Evolutionary conservation across 768 basidiomycete species (phyloP).

Genomic region (Gymnopilus dilepis): DNA sequence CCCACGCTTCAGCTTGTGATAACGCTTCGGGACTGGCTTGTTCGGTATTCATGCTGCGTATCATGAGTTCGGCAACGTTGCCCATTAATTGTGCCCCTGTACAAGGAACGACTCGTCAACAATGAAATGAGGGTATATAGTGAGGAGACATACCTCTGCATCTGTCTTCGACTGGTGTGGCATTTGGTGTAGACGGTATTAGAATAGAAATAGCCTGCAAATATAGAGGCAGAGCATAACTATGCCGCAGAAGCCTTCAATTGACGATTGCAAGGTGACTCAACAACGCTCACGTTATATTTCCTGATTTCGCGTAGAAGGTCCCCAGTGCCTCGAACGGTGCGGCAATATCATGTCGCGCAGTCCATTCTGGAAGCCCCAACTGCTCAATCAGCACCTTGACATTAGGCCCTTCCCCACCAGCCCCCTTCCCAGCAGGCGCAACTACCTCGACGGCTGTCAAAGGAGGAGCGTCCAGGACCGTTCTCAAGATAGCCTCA

Average conservation of each 20-base stretch:
- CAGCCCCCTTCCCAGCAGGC: neutral
- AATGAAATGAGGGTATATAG: neutral
- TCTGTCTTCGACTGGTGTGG: constrained; percentile 49
- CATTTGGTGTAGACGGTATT: constrained; percentile 50
- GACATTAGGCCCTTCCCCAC: constrained; percentile 22
- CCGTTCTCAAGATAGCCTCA: constrained; percentile 44
- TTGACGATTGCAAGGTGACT: neutral
- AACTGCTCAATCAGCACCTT: constrained; percentile 53
- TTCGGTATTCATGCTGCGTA: constrained; percentile 33
- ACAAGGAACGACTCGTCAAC: neutral
- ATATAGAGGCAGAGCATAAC: constrained; percentile 69
- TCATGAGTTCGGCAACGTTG: constrained; percentile 48
- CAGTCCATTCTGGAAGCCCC: constrained; percentile 64
- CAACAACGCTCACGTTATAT: constrained; percentile 51
- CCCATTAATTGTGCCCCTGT: constrained; percentile 54
- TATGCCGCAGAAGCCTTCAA: constrained; percentile 27
- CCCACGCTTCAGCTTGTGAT: constrained; percentile 65
- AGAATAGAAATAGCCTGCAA: constrained; percentile 68
- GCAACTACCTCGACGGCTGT: constrained; percentile 10
- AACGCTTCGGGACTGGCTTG: constrained; percentile 36
- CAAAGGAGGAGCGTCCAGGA: constrained; percentile 31
- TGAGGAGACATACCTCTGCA: constrained; percentile 56
- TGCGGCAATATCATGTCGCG: constrained; percentile 63
- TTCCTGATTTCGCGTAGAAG: constrained; percentile 61
- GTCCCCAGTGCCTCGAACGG: constrained; percentile 71